A percentile compares a stretch with the other conserved stretches of the same genome.
These are phyloP conservation scores for Leucosporidium creatinivorum DNA, from an alignment of 768 basidiomycete genomes.

Conservation along the genomic window DNA sequence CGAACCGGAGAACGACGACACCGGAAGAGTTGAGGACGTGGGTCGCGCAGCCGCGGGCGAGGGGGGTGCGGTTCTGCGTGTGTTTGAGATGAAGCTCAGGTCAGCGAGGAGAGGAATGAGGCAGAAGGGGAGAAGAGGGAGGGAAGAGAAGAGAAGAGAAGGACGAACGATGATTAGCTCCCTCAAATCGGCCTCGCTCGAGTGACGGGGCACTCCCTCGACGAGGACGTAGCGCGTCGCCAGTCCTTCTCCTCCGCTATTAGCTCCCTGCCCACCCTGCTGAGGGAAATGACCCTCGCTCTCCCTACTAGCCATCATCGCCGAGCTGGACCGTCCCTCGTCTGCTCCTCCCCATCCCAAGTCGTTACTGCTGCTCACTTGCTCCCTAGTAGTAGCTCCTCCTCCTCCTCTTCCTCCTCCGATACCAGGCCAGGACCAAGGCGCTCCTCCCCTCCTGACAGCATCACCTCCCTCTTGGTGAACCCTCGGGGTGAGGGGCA, in stretches of 20 bases:
- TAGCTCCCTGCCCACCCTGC: not conserved
- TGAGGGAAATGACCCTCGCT: not conserved
- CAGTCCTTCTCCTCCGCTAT: not conserved
- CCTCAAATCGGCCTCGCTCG: conserved; percentile 8
- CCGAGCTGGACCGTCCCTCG: not conserved
- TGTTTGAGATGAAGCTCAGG: not conserved
- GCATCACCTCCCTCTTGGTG: too few species aligned
- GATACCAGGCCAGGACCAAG: not conserved
- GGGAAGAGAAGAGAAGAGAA: too few species aligned
- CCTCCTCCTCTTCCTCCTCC: not conserved
- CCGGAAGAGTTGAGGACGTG: conserved; percentile 3
- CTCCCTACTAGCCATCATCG: not conserved
- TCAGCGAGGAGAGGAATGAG: not conserved
- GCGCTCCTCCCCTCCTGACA: not conserved
- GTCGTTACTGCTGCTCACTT: not conserved
- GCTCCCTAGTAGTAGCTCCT: not conserved
- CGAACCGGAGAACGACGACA: conserved; percentile 23
- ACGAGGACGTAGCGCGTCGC: conserved; percentile 25
- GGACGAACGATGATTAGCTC: not conserved
- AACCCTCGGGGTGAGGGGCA: too few species aligned
- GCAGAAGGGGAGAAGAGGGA: not conserved
- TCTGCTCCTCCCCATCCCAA: not conserved
- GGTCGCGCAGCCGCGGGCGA: conserved; percentile 10
- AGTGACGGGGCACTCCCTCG: not conserved
- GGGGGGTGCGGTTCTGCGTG: conserved; percentile 1